Evolutionary conservation across 495 filamentous ascomycete species (phyloP), one percentile per base, ranked within the genome.

Genomic region (Podospora tetraspora): DNA sequence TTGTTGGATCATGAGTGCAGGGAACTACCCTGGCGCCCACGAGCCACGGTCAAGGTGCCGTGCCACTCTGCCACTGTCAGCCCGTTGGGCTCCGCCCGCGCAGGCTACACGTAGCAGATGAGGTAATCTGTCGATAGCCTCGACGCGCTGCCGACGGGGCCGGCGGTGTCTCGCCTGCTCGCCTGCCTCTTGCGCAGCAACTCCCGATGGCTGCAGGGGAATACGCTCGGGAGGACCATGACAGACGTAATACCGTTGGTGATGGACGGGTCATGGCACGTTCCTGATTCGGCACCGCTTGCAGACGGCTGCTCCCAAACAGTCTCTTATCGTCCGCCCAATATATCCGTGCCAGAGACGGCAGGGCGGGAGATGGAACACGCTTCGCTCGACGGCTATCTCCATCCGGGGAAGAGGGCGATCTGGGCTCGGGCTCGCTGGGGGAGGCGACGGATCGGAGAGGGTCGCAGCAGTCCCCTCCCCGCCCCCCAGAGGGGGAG

Each of bases 301-400:
- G 67, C 67, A 37, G 61, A 27, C 23, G 24, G 19, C 19, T 23
- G 21, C 43, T 30, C 37, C 62, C 25, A 62, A 62, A 23, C 59
- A 21, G 56, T 57, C 64, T 29, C 66, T 62, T 56, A 63, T 70
- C 66, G 58, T 64, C 43, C 24, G 52, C 25, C 63, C 27, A 66
- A 70, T 70, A 66, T 70, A 30, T 58, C 57, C 61, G 61, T 43
- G 27, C 13, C 34, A 57, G 59, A 70, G 61, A 61, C 64, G 69
- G 37, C 37, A 52, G 16, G 16, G 25, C 37, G 37, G 37, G 37
- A 52, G 43, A 52, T 52, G 43, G 43, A 52, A 52, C 43, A n/a
- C 43, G 43, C 43, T 52, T 52, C 43, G 67, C 56, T 68, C 52
- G 70, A 67, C 70, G 66, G 72, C 68, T 68, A 70, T 70, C 72